Conservation (phyloP, 805 yeast species). For the Ogataea haglerorum region DNA sequence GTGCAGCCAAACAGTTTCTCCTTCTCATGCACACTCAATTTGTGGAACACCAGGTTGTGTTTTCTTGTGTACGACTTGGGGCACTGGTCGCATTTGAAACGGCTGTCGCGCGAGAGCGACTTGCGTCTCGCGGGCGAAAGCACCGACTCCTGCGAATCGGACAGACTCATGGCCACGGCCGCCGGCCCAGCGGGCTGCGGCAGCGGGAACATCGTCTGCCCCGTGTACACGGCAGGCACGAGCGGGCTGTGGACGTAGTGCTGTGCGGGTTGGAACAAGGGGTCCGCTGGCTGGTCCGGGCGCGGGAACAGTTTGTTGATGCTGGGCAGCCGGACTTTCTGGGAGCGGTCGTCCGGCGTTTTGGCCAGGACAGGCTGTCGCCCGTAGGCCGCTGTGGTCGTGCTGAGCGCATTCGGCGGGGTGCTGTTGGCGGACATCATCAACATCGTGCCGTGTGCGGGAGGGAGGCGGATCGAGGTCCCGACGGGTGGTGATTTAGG, state of each 20-base stretch:
- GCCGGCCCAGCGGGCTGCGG: conserved; percentile 1
- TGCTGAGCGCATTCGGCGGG: conserved; percentile 5
- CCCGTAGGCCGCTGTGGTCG: conserved; percentile 14
- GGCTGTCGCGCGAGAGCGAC: conserved; percentile 6
- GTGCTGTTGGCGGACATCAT: conserved; percentile 14
- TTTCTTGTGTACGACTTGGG: conserved; percentile 28
- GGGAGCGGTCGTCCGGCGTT: background rate
- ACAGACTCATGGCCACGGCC: background rate
- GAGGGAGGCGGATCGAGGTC: background rate
- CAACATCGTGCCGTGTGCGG: conserved; percentile 5
- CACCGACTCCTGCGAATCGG: conserved; percentile 3
- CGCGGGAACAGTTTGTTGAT: conserved; percentile 22
- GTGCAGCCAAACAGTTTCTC: conserved; percentile 26
- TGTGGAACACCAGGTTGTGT: conserved; percentile 28
- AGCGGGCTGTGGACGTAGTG: conserved; percentile 1
- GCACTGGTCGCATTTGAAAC: conserved; percentile 27
- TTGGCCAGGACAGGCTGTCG: background rate
- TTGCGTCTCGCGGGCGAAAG: background rate
- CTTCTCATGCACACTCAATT: conserved; percentile 25
- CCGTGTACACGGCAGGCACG: background rate
- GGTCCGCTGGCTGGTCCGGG: conserved; percentile 4
- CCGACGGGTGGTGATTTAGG: background rate
- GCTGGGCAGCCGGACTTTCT: conserved; percentile 21
- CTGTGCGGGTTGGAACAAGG: background rate
- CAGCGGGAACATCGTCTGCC: background rate